Evolutionary conservation across 352 stramenopile genomes (phyloP).

Genomic region (Plasmopara muralis): DNA sequence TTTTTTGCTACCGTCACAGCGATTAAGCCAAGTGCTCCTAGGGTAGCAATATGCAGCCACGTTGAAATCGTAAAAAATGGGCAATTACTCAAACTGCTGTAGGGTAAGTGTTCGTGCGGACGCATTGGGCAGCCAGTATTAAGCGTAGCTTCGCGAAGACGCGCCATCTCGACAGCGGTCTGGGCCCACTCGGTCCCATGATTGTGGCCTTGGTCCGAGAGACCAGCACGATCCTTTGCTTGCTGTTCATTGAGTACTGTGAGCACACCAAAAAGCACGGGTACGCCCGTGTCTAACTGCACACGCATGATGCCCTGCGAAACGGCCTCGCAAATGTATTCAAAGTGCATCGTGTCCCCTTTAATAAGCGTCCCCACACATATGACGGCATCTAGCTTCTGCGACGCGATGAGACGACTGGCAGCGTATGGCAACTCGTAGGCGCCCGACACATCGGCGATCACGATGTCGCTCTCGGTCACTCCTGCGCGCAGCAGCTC

Average conservation of each 20-base stretch:
- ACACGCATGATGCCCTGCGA: slow-evolving; percentile 96
- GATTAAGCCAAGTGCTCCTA: slow-evolving; percentile 49
- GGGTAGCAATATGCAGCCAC: slow-evolving; percentile 66
- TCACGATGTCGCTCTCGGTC: slow-evolving; percentile 57
- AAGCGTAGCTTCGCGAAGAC: slow-evolving; percentile 72
- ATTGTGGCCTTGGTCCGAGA: slow-evolving; percentile 87
- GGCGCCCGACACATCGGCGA: slow-evolving; percentile 87
- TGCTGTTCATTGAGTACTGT: slow-evolving; percentile 95
- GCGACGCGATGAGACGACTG: slow-evolving; percentile 79
- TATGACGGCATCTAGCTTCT: slow-evolving; percentile 96
- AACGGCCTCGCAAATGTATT: slow-evolving; percentile 98
- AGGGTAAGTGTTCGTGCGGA: slow-evolving; percentile 50
- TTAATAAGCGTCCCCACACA: slow-evolving; percentile 94
- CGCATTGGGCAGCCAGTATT: slow-evolving; percentile 66
- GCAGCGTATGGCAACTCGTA: slow-evolving; percentile 97
- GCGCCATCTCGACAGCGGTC: slow-evolving; percentile 95
- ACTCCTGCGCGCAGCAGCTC: slow-evolving; percentile 65
- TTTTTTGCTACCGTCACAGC: slow-evolving; percentile 48
- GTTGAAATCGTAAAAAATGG: slow-evolving; percentile 74
- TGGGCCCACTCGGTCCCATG: slow-evolving; percentile 95
- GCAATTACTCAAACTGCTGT: slow-evolving; percentile 67
- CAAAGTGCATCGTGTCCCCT: slow-evolving; percentile 98
- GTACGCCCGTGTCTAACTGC: slow-evolving; percentile 85
- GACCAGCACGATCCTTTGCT: slow-evolving; percentile 87
- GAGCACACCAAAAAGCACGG: slow-evolving; percentile 91